Conservation (phyloP, 345 rosid genomes). For the Pelargonium nanum region DNA sequence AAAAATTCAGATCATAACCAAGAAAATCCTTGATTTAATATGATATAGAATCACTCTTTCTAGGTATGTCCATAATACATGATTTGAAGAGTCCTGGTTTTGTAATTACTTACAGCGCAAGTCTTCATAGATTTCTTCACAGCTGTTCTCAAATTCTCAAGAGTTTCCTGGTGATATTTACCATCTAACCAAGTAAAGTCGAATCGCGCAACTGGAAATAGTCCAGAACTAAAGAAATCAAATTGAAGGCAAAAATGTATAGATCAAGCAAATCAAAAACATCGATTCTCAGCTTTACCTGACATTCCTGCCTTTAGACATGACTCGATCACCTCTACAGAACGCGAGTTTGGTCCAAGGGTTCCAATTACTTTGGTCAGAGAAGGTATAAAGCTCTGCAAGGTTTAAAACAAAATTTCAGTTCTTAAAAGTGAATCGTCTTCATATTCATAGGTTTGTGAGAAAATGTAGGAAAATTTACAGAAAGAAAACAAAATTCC, state of each 20-base stretch:
- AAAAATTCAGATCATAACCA: neutral
- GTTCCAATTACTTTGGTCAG: constrained; percentile 30
- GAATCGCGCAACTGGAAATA: constrained; percentile 22
- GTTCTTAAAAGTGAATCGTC: too few species aligned
- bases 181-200: constrained; percentile 29
- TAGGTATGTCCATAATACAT: neutral
- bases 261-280: neutral
- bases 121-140: constrained; percentile 25
- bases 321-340: constrained; percentile 20
- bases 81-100: neutral
- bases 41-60: neutral
- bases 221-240: neutral
- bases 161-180: constrained; percentile 33
- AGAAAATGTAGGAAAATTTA: too few species aligned
- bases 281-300: constrained; percentile 1
- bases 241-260: neutral
- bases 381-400: constrained; percentile 21
- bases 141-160: constrained; percentile 26
- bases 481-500: too few species aligned
- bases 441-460: neutral
- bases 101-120: constrained; percentile 22
- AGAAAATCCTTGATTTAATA: neutral
- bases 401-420: neutral
- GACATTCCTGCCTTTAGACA: constrained; percentile 33
- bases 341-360: constrained; percentile 30